Evolutionary conservation across 495 filamentous ascomycete species (phyloP).

Genomic region (Aspergillus asperescens): DNA sequence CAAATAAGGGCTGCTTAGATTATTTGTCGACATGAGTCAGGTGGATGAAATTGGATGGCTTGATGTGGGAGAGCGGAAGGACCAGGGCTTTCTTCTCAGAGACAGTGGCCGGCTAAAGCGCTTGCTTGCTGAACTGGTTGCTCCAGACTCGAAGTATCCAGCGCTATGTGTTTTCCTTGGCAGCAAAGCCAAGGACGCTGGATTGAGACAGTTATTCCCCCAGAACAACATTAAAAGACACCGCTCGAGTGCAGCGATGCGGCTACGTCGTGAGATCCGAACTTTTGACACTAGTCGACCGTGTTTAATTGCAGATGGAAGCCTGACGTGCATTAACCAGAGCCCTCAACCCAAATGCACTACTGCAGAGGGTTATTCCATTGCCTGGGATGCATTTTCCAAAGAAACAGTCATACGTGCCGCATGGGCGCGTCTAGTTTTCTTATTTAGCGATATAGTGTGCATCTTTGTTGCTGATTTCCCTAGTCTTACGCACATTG

Average conservation of each 20-base stretch:
- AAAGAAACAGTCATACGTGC: neutral
- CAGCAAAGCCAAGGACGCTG: neutral
- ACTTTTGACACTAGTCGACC: neutral
- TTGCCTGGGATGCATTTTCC: neutral
- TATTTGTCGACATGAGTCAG: neutral
- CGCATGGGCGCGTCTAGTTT: neutral
- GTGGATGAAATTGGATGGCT: neutral
- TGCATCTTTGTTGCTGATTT: conserved; percentile 3
- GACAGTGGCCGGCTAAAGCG: conserved; percentile 1
- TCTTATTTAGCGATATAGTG: conserved; percentile 2
- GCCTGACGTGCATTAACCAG: neutral
- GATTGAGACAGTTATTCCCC: neutral
- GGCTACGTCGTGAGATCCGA: neutral
- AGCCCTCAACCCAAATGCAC: neutral
- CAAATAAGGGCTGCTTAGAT: neutral
- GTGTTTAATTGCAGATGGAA: neutral
- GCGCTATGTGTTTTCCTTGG: neutral
- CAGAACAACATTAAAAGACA: neutral
- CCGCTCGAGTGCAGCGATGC: neutral
- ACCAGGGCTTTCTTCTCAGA: neutral
- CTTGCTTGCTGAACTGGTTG: neutral
- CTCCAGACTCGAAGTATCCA: neutral
- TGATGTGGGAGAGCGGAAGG: neutral
- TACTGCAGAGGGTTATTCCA: neutral
- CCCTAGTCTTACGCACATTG: neutral